Evolutionary conservation across 129 eudicot genomes (phyloP).

Genomic region (Tanacetum coccineum): DNA sequence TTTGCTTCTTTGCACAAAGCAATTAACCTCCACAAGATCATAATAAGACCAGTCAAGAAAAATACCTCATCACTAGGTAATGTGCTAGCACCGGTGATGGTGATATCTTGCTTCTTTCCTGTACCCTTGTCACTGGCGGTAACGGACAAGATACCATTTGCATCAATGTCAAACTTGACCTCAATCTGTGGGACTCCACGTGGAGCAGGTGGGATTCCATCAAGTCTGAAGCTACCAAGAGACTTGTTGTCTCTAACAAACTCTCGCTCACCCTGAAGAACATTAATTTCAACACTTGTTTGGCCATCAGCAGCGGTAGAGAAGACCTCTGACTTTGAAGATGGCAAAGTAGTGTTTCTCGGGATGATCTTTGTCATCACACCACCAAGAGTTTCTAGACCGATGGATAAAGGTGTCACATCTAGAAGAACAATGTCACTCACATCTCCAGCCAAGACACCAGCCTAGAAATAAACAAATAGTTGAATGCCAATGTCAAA

Average conservation of each 20-base stretch:
- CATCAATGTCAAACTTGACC: conserved; percentile 36
- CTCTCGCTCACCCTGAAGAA: conserved; percentile 97
- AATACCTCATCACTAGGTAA: conserved; percentile 93
- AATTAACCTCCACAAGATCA: too few species aligned
- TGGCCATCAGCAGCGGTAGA: conserved; percentile 99
- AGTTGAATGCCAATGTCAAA: too few species aligned
- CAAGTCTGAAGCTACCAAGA: conserved; percentile 36
- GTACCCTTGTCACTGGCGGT: conserved; percentile 36
- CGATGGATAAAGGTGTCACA: conserved; percentile 84
- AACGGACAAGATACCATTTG: conserved; percentile 34
- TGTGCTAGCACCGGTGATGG: conserved; percentile 66
- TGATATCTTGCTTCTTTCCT: conserved; percentile 38
- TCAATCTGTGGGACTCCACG: conserved; percentile 37
- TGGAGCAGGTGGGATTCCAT: conserved; percentile 41
- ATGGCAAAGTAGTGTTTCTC: conserved; percentile 88
- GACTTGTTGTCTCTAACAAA: conserved; percentile 67
- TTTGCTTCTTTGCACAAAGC: too few species aligned
- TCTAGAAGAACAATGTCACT: conserved; percentile 95
- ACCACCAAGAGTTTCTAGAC: conserved; percentile 98
- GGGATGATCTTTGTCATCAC: conserved; percentile 99
- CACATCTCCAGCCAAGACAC: conserved; percentile 96
- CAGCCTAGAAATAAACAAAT: conserved; percentile 60
- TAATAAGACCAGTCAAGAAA: not conserved
- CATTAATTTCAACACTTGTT: conserved; percentile 95
- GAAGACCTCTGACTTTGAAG: conserved; percentile 90